Evolutionary conservation across 768 basidiomycete genomes (phyloP).

Genomic region (Russula sp.): DNA sequence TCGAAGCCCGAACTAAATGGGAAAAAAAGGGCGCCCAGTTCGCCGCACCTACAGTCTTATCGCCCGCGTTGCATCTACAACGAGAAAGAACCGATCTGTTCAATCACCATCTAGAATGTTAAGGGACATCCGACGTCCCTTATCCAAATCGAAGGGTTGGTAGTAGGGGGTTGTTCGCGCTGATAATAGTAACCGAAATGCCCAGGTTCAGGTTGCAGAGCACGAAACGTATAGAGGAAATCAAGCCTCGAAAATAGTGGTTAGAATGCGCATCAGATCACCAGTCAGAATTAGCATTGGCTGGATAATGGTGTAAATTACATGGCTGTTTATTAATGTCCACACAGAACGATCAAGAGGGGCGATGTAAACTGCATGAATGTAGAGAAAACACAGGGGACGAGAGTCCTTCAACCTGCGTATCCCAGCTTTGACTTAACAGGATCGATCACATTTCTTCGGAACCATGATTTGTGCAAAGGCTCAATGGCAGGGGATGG

Average conservation of each 20-base stretch:
- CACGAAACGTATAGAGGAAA: neutral
- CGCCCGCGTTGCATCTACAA: too few relatives aligned
- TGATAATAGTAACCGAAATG: too few relatives aligned
- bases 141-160: too few relatives aligned
- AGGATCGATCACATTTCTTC: slow-evolving; percentile 8
- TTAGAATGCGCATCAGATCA: neutral
- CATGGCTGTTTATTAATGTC: neutral
- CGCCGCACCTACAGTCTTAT: too few relatives aligned
- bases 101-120: too few relatives aligned
- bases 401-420: neutral
- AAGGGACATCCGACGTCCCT: too few relatives aligned
- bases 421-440: slow-evolving; percentile 13
- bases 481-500: neutral
- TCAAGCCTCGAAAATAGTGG: neutral
- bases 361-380: neutral
- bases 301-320: neutral
- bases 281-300: neutral
- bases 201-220: neutral
- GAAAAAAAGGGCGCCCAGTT: too few relatives aligned
- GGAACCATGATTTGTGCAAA: slow-evolving; percentile 10
- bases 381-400: neutral
- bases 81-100: too few relatives aligned
- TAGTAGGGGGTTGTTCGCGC: too few relatives aligned
- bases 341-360: neutral
- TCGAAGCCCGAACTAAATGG: too few relatives aligned